Base-by-base conservation (phyloP, 805 yeast genomes). In the Pichia phayaonensis region DNA sequence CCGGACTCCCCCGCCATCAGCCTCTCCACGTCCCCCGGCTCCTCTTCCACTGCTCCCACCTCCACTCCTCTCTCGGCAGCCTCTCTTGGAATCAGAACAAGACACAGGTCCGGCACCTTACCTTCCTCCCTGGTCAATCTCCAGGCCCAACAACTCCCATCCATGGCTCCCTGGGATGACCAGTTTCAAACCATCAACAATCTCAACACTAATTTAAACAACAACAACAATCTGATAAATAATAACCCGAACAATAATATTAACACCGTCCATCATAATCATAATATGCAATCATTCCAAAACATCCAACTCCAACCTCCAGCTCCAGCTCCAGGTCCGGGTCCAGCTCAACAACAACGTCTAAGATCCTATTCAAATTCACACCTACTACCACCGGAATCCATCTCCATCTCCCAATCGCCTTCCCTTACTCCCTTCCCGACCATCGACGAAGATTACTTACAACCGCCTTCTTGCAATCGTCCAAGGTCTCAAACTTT, bases 91-190 rank as follows among this genome's bases (percentile, higher is more conserved):
- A 62, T 71, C 47, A 69, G 80, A 57, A 72, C 79, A 16, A 74
- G 94, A 54, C 80, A 85, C 43, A 74, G 95, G 56, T 86, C 94
- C 2, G 94, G 94, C 2, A 86, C 95, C 15, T 68, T 86, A 45
- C 92, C 94, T 73, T 82, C 49, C 60, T 56, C 56, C 27, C 40
- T 56, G 45, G 53, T 64, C 2, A 50, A 39, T 8, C 21, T 34
- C 12, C 18, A 34, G 15, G 3, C 18, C 3, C 36, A 31, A 16
- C 18, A 13, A 13, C 6, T 31, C 4, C n/a, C 13, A 16, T 8
- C 38, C 7, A 34, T n/a, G 3, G 4, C 20, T 2, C 3, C 20
- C 2, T 34, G 38, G 38, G 38, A 34, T 7, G 38, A 34, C 10
- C 38, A 16, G 20, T n/a, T 34, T n/a, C 38, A 34, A n/a, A 16